Conservation (phyloP, 192 early-diverging fungal species). For the Podila verticillata region DNA sequence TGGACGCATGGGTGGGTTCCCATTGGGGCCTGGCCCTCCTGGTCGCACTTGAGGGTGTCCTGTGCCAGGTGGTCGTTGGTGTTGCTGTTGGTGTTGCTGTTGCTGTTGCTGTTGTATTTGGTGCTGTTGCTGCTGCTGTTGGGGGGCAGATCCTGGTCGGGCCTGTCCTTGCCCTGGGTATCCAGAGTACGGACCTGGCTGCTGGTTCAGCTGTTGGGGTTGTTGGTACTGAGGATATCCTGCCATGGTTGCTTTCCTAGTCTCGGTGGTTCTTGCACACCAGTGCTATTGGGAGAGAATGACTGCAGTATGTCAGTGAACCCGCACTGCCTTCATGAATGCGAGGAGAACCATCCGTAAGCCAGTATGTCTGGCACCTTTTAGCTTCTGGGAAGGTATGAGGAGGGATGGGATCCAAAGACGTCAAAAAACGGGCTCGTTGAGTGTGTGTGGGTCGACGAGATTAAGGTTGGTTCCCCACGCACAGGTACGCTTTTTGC, state of each 20-base stretch:
- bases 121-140: not conserved
- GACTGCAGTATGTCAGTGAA: not conserved
- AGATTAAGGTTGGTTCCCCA: too few species aligned
- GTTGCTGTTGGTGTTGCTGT: conserved; percentile 23
- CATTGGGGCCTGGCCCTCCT: conserved; percentile 15
- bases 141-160: too few species aligned
- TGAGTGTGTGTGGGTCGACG: too few species aligned
- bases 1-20: conserved; percentile 16
- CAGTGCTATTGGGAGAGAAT: not conserved
- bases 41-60: conserved; percentile 18
- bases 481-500: not conserved
- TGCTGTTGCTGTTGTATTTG: not conserved
- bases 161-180: too few species aligned
- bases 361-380: too few species aligned
- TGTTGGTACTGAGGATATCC: not conserved
- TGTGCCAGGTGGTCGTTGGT: conserved; percentile 11
- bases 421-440: too few species aligned
- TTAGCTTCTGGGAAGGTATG: too few species aligned
- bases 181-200: too few species aligned
- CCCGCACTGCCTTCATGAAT: not conserved
- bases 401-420: too few species aligned
- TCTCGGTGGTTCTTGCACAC: not conserved
- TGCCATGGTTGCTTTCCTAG: not conserved
- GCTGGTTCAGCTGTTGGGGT: not conserved
- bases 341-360: too few species aligned